Percentiles rank a stretch among this genome's conserved stretches.
Evolutionary conservation across 1,139 yeast species (phyloP).

Genomic region (Torulaspora globosa): DNA sequence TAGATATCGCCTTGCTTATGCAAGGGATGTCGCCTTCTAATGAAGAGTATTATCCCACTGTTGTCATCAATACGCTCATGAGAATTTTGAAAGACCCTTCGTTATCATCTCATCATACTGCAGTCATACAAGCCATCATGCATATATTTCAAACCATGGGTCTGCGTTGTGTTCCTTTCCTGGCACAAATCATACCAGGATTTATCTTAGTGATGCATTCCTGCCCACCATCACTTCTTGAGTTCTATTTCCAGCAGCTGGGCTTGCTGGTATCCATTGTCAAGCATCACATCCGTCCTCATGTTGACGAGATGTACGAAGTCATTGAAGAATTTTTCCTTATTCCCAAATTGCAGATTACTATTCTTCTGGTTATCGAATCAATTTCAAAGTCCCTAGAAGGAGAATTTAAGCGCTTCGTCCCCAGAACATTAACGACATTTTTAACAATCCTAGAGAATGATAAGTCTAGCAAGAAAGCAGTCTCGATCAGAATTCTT

Average conservation of each 20-base stretch:
- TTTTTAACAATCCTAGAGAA: constrained; percentile 74
- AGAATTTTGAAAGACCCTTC: constrained; percentile 82
- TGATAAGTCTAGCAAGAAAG: constrained; percentile 61
- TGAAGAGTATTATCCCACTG: constrained; percentile 94
- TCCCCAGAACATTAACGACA: constrained; percentile 73
- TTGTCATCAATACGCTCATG: constrained; percentile 81
- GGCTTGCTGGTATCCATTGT: constrained; percentile 77
- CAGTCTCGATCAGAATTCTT: constrained; percentile 71
- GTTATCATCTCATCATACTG: constrained; percentile 78
- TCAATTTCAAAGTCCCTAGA: constrained; percentile 81
- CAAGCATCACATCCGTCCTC: constrained; percentile 85
- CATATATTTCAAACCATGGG: constrained; percentile 88
- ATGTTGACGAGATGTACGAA: constrained; percentile 69
- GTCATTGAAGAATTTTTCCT: constrained; percentile 74
- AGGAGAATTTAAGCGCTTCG: constrained; percentile 82
- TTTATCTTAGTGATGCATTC: constrained; percentile 78
- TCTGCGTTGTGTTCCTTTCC: constrained; percentile 77
- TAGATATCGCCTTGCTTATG: constrained; percentile 85
- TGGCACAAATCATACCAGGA: constrained; percentile 86
- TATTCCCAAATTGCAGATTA: constrained; percentile 64
- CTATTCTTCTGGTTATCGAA: constrained; percentile 77
- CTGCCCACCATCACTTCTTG: constrained; percentile 78
- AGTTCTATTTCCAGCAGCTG: constrained; percentile 85
- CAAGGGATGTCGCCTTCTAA: constrained; percentile 91
- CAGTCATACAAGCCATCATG: constrained; percentile 87